phyloP scores from a whole-genome alignment of 2,329 filamentous ascomycete genomes.

The Calcarisporium arbuscula region DNA sequence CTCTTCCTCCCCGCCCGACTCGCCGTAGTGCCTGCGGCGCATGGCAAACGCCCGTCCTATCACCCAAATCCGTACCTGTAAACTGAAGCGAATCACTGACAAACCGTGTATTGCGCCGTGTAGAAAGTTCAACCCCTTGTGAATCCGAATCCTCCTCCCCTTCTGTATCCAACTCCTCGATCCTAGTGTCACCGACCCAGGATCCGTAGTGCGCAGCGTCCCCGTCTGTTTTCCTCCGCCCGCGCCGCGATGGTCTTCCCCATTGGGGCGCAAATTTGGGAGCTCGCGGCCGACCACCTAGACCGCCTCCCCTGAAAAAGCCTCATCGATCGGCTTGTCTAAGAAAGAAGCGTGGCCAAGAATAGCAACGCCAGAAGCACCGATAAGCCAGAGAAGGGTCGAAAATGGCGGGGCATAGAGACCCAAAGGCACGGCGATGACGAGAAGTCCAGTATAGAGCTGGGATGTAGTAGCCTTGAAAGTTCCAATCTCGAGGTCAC shows the following conservation, averaged over 20 bases:
- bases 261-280: conserved; percentile 86
- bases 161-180: conserved; percentile 64
- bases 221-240: conserved; percentile 55
- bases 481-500: conserved; percentile 79
- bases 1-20: conserved; percentile 25
- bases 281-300: conserved; percentile 99
- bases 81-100: conserved; percentile 55
- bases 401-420: conserved; percentile 78
- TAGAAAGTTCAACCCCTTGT: conserved; percentile 46
- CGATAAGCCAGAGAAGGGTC: conserved; percentile 91
- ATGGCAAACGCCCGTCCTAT: conserved; percentile 28
- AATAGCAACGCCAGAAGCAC: conserved; percentile 88
- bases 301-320: conserved; percentile 99
- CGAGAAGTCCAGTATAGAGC: conserved; percentile 82
- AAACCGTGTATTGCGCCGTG: conserved; percentile 41
- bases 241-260: conserved; percentile 99
- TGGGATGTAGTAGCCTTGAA: conserved; percentile 83
- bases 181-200: conserved; percentile 31
- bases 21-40: conserved; percentile 29
- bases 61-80: conserved; percentile 52
- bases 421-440: conserved; percentile 77
- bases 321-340: conserved; percentile 99
- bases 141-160: conserved; percentile 50
- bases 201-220: conserved; percentile 32
- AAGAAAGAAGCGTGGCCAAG: conserved; percentile 91